phyloP scores from a whole-genome alignment of 352 stramenopile species.

The Phytophthora litchii region DNA sequence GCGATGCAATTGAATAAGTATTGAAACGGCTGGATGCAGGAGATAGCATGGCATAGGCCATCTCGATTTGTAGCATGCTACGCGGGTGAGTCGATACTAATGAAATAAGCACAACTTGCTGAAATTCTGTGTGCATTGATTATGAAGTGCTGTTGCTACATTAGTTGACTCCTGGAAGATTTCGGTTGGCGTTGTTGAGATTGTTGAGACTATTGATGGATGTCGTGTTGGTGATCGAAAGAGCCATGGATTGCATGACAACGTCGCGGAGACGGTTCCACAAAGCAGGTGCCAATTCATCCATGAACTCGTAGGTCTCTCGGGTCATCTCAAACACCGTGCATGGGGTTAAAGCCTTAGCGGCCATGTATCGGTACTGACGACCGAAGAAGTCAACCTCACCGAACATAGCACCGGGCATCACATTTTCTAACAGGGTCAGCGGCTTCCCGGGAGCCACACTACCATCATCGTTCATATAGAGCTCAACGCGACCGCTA shows the following conservation, averaged over 20 bases:
- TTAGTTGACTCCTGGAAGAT: slow-evolving; percentile 26
- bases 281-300: slow-evolving; percentile 52
- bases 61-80: no score
- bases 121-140: slow-evolving; percentile 27
- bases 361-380: slow-evolving; percentile 73
- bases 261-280: slow-evolving; percentile 83
- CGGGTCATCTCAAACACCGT: slow-evolving; percentile 79
- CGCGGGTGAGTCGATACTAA: background rate
- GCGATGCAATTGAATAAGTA: slow-evolving; percentile 3
- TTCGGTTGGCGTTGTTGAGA: slow-evolving; percentile 46
- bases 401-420: slow-evolving; percentile 83
- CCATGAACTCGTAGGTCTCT: slow-evolving; percentile 68
- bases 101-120: slow-evolving; percentile 4
- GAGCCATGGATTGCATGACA: slow-evolving; percentile 84
- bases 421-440: slow-evolving; percentile 68
- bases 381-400: slow-evolving; percentile 87
- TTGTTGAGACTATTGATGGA: slow-evolving; percentile 73
- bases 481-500: slow-evolving; percentile 68
- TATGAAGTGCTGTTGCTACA: slow-evolving; percentile 8
- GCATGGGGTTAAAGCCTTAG: slow-evolving; percentile 49
- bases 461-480: slow-evolving; percentile 78
- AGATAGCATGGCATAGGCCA: no score
- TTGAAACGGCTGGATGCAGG: background rate
- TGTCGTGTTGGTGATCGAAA: slow-evolving; percentile 77
- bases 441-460: slow-evolving; percentile 52